Percentiles rank a stretch among this genome's conserved stretches.
These are phyloP conservation scores for Candida ulmi DNA, from an alignment of 805 yeast genomes.

Conservation along the genomic window DNA sequence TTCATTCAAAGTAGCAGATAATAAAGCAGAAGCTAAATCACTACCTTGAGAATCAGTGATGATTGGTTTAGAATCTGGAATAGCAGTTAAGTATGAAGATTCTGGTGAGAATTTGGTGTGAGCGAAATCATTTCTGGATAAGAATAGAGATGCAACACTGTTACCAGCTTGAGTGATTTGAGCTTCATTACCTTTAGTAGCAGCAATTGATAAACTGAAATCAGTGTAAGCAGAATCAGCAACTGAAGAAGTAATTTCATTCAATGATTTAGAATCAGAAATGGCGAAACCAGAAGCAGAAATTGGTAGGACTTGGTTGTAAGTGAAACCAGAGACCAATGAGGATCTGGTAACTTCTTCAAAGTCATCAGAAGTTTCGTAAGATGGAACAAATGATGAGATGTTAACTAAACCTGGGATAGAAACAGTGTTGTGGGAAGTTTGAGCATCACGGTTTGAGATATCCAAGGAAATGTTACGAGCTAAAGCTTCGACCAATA, in stretches of 20 bases:
- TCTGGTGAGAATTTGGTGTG: slow-evolving; percentile 66
- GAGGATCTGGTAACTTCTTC: slow-evolving; percentile 66
- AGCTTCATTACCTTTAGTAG: slow-evolving; percentile 61
- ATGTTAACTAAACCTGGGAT: slow-evolving; percentile 87
- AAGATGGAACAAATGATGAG: slow-evolving; percentile 70
- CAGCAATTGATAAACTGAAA: slow-evolving; percentile 78
- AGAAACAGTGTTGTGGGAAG: slow-evolving; percentile 76
- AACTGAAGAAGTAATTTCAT: slow-evolving; percentile 49
- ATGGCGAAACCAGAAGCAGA: slow-evolving; percentile 58
- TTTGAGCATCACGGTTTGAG: slow-evolving; percentile 77
- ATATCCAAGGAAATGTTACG: slow-evolving; percentile 63
- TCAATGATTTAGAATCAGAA: slow-evolving; percentile 59
- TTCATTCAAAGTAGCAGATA: slow-evolving; percentile 82
- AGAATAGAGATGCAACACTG: slow-evolving; percentile 70
- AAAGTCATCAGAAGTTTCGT: slow-evolving; percentile 48
- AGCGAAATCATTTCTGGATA: slow-evolving; percentile 72
- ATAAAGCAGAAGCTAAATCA: slow-evolving; percentile 85
- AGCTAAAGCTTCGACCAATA: slow-evolving; percentile 89
- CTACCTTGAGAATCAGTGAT: slow-evolving; percentile 90
- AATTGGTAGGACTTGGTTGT: slow-evolving; percentile 73
- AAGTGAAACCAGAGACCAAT: slow-evolving; percentile 83
- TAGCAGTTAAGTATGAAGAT: slow-evolving; percentile 69
- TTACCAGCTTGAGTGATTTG: slow-evolving; percentile 56
- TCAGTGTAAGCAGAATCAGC: slow-evolving; percentile 69
- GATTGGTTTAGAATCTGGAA: slow-evolving; percentile 84